These are phyloP conservation scores for Boletus reticulatus DNA, from an alignment of 768 basidiomycete genomes.

Conservation along the genomic window DNA sequence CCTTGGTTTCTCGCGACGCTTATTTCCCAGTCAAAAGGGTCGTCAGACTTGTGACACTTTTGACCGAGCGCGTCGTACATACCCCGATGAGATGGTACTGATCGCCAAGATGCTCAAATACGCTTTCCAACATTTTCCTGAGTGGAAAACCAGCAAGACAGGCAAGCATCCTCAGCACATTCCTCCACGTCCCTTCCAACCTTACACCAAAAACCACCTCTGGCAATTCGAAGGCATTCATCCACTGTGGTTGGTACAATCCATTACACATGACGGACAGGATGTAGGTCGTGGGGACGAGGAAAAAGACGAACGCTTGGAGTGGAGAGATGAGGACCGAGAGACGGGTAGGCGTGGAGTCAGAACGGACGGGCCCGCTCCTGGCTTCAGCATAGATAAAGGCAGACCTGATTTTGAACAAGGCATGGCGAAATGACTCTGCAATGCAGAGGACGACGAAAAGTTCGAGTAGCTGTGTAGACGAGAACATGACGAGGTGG, in stretches of 20 bases:
- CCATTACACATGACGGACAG: not conserved
- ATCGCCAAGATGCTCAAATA: conserved; percentile 3
- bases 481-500: conserved; percentile 8
- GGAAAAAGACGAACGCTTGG: not conserved
- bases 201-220: too few relatives aligned
- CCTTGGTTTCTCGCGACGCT: conserved; percentile 11
- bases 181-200: too few relatives aligned
- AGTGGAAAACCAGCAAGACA: not conserved
- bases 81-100: conserved; percentile 9
- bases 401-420: not conserved
- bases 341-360: conserved; percentile 2
- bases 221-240: not conserved
- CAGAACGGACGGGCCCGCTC: conserved; percentile 1
- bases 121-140: not conserved
- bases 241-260: conserved; percentile 8
- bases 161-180: too few relatives aligned
- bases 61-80: not conserved
- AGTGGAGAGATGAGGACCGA: not conserved
- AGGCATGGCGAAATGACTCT: not conserved
- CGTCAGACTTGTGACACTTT: not conserved
- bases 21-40: too few relatives aligned
- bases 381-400: not conserved
- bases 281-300: not conserved
- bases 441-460: not conserved
- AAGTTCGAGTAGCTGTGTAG: conserved; percentile 4